These are phyloP conservation scores for Populus hybrid DNA, from an alignment of 441 rosid genomes.

Conservation along the genomic window DNA sequence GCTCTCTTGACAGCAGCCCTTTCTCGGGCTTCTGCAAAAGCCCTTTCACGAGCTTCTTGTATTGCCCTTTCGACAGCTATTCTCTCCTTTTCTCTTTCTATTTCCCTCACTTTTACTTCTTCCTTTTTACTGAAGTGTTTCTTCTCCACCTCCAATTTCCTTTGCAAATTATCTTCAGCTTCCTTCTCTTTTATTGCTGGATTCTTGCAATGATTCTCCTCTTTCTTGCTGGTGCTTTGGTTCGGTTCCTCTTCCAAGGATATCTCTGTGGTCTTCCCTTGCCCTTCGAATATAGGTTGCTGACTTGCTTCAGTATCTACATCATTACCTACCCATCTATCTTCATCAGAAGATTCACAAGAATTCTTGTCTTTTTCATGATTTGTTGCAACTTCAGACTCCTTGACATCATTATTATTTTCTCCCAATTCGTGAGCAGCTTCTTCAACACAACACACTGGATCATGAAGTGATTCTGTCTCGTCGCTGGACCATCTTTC, in stretches of 20 bases:
- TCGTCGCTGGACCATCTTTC: constrained; percentile 28
- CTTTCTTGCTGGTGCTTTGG: constrained; percentile 31
- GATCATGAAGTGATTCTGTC: constrained; percentile 8
- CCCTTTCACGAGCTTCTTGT: constrained; percentile 93
- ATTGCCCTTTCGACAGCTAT: constrained; percentile 89
- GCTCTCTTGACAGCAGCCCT: constrained; percentile 69
- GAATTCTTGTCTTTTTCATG: constrained; percentile 19
- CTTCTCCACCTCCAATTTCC: constrained; percentile 41
- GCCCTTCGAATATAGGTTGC: constrained; percentile 20
- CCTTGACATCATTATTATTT: neutral
- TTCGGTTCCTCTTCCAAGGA: constrained; percentile 29
- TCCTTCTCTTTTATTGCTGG: constrained; percentile 40
- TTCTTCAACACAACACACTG: constrained; percentile 12
- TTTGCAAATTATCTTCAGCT: constrained; percentile 36
- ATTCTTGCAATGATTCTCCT: constrained; percentile 35
- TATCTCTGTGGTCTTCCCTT: constrained; percentile 22
- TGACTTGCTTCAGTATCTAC: constrained; percentile 11
- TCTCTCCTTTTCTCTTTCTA: constrained; percentile 57
- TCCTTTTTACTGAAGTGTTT: constrained; percentile 38
- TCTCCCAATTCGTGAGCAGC: constrained; percentile 7
- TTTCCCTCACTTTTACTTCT: constrained; percentile 40
- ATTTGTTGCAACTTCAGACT: constrained; percentile 18
- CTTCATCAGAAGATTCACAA: constrained; percentile 28
- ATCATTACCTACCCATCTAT: constrained; percentile 15
- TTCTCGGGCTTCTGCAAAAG: constrained; percentile 86